Conservation (phyloP, 768 basidiomycete genomes). For the Mycena belliarum region DNA sequence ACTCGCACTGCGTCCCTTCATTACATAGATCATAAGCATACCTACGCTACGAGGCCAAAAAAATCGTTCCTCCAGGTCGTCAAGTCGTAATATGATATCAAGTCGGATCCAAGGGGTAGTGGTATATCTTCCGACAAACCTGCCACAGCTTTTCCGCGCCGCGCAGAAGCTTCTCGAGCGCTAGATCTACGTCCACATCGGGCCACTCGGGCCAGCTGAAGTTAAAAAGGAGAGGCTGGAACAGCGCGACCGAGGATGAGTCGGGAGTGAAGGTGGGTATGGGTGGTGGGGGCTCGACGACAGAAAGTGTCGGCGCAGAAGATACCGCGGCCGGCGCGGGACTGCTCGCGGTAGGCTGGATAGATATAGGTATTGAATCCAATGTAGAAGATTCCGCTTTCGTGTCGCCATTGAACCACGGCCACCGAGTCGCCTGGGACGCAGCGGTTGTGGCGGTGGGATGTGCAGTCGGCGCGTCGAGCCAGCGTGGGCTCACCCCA, state of each 20-base stretch:
- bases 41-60: neutral
- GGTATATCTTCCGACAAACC: slow-evolving; percentile 49
- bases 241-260: slow-evolving; percentile 1
- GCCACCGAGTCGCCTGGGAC: slow-evolving; percentile 27
- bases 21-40: too few species aligned
- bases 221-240: slow-evolving; percentile 27
- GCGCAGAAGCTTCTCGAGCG: slow-evolving; percentile 38
- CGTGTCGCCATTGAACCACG: slow-evolving; percentile 26
- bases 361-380: too few species aligned
- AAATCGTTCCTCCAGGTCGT: neutral
- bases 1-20: too few species aligned
- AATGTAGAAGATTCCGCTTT: slow-evolving; percentile 6
- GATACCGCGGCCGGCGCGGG: neutral
- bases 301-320: slow-evolving; percentile 11
- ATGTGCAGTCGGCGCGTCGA: slow-evolving; percentile 24
- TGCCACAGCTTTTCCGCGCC: slow-evolving; percentile 47
- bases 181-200: slow-evolving; percentile 24
- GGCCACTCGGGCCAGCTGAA: slow-evolving; percentile 24
- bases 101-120: slow-evolving; percentile 60
- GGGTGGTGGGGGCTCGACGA: slow-evolving; percentile 2
- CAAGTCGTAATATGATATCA: slow-evolving; percentile 22
- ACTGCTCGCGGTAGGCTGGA: neutral
- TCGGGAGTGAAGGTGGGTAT: slow-evolving; percentile 2
- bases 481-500: slow-evolving; percentile 24
- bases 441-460: slow-evolving; percentile 46